Base-by-base conservation (phyloP, 2,329 filamentous ascomycete species). In the Chaetomium sp. region DNA sequence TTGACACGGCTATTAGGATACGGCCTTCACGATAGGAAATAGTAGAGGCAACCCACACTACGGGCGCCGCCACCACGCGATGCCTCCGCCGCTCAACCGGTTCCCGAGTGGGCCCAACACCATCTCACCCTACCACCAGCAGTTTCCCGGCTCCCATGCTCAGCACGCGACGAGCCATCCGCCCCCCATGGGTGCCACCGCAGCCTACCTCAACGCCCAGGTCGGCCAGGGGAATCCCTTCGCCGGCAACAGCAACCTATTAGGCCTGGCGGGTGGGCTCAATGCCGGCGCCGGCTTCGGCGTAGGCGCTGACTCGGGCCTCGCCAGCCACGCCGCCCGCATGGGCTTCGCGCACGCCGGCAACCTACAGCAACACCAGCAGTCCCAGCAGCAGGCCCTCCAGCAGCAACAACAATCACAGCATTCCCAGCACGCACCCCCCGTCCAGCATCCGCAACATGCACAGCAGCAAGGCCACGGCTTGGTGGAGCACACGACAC, bases 251-350 rank as follows among this genome's bases (percentile, higher is more conserved):
- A 81, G 79, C 65, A 83, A 81, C 69, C 77, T 81, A 10, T 82
- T 91, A 69, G 84, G 84, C 58, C 79, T 87, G 65, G 84, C 83
- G 57, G 85, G 82, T 68, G 85, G 83, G 64, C 81, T 83, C 78
- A 82, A 81, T 70, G 71, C 78, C 21, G 75, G 70, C 50, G 75
- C 68, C 23, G 75, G 74, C 65, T 85, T 78, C 63, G 85, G 79
- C 68, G 85, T 82, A 70, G 83, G 78, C 63, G 85, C 84, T 57
- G 83, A 85, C 64, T 90, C 90, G 23, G 92, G 92, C 1, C 85
- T 97, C 59, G 92, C 89, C 35, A 94, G 92, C 76, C 92, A 96
- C 76, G 92, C 91, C 68, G 92, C 92, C 65, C 88, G 94, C 73
- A 91, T 95, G 84, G 89, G 92, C 7, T 97, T 97, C 75, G 86